Evolutionary conservation across 352 stramenopile species (phyloP), one percentile per base, ranked within the genome.

Genomic region (Phytophthora kernoviae): DNA sequence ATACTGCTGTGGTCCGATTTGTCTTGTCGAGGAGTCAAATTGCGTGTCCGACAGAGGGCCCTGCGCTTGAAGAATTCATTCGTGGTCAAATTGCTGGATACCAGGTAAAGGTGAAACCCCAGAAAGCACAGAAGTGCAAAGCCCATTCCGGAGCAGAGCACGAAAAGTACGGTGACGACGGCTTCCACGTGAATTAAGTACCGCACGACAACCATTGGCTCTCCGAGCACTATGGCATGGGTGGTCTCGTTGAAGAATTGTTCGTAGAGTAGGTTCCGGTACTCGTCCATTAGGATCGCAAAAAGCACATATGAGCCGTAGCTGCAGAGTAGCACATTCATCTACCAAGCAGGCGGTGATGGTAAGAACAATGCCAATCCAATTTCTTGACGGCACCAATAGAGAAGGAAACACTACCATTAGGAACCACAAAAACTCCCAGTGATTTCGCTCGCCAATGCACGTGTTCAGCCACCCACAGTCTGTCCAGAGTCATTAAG

Each of bases 61-160:
- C 70, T 61, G n/a, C 70, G 63, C 54, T 90, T 91, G 68, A 89
- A 89, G 37, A 90, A 90, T 48, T 90, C 82, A 57, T 90, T 91
- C 1, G 82, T 92, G 8, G 82, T 92, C 18, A 58, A 54, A 58
- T 91, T 90, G 26, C 21, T 70, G 21, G 62, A 65, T 14, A 87
- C 72, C 26, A 91, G 54, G 24, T 78, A 84, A 46, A 71, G 64
- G 22, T 90, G 79, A 49, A 88, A 91, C 15, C 47, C 43, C 32
- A 63, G 70, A 59, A 92, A 90, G 14, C 54, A 53, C 2, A 81
- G 15, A 5, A 88, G 58, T 2, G 62, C 76, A 4, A 77, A 49
- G 5, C 82, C 80, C 80, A 92, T 85, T 49, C 81, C 47, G 11
- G 58, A 27, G 47, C 74, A 87, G 14, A 85, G 50, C 24, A 63